These are phyloP conservation scores for Ulota crispa DNA, from an alignment of 225 moss, liverwort and hornwort genomes.

Conservation along the genomic window DNA sequence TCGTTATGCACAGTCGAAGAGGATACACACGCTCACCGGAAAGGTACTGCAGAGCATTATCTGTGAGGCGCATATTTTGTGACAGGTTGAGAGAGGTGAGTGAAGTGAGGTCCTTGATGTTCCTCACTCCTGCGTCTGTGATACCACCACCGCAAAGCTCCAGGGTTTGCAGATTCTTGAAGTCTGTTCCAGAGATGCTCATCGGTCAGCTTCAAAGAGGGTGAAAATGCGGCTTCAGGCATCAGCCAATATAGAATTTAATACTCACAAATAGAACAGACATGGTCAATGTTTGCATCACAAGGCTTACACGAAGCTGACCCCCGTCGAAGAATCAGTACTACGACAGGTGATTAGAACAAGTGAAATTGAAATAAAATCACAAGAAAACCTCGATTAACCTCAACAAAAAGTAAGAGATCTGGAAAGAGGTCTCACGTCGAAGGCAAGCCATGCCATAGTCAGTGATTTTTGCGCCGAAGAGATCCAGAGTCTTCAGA, in stretches of 20 bases:
- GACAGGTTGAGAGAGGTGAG: slow-evolving; percentile 85
- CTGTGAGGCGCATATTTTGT: slow-evolving; percentile 78
- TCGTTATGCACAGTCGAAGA: background rate
- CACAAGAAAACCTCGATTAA: background rate
- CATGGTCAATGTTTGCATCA: background rate
- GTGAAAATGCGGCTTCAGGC: background rate
- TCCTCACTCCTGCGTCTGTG: slow-evolving; percentile 83
- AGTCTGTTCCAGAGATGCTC: slow-evolving; percentile 52
- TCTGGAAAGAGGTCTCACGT: slow-evolving; percentile 43
- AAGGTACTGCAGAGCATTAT: slow-evolving; percentile 79
- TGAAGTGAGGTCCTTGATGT: slow-evolving; percentile 78
- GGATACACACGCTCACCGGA: slow-evolving; percentile 45
- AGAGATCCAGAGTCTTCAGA: slow-evolving; percentile 82
- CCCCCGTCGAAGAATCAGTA: background rate
- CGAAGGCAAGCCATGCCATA: slow-evolving; percentile 67
- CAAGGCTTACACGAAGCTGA: background rate
- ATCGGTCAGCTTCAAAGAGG: background rate
- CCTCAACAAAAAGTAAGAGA: background rate
- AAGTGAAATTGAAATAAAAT: background rate
- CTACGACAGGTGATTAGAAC: background rate
- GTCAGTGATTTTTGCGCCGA: slow-evolving; percentile 87
- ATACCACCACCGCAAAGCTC: slow-evolving; percentile 90
- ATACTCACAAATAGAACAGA: background rate
- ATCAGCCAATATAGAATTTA: background rate
- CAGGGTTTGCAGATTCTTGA: slow-evolving; percentile 78